These are phyloP conservation scores for Saccharomycopsis hybrid DNA, from an alignment of 1,139 yeast genomes.

Conservation along the genomic window DNA sequence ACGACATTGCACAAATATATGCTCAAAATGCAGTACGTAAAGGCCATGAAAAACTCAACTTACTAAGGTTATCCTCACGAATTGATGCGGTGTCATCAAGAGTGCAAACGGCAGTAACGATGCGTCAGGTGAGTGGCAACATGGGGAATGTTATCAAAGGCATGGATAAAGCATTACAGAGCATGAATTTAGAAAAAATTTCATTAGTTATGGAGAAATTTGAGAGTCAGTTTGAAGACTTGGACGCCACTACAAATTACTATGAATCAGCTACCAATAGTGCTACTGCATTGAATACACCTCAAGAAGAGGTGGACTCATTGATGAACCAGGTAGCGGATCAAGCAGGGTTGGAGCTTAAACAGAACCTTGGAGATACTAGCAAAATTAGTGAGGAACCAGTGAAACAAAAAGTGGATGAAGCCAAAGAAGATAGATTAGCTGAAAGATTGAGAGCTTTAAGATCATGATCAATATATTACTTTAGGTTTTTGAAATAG, in stretches of 20 bases:
- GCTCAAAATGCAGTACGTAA: constrained; percentile 96
- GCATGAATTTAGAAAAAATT: constrained; percentile 90
- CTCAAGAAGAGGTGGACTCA: constrained; percentile 93
- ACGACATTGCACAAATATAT: constrained; percentile 87
- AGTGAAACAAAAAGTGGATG: constrained; percentile 44
- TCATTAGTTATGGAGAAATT: constrained; percentile 96
- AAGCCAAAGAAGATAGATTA: constrained; percentile 79
- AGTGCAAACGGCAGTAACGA: constrained; percentile 52
- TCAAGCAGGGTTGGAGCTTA: constrained; percentile 92
- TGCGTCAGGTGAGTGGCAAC: constrained; percentile 51
- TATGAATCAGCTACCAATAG: constrained; percentile 87
- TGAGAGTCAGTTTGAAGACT: constrained; percentile 91
- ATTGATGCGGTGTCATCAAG: constrained; percentile 95
- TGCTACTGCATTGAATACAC: constrained; percentile 83
- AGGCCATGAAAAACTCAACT: constrained; percentile 76
- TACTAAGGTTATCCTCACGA: constrained; percentile 77
- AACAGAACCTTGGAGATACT: constrained; percentile 65
- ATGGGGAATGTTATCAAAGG: constrained; percentile 92
- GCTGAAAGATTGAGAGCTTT: constrained; percentile 87
- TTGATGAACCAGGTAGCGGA: constrained; percentile 93
- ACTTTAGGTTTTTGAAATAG: no score
- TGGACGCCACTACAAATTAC: constrained; percentile 89
- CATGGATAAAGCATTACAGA: constrained; percentile 93
- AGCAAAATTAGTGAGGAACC: constrained; percentile 31
- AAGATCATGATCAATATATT: constrained; percentile 35